phyloP scores from a whole-genome alignment of 345 rosid genomes.

The Crucihimalaya himalaica region DNA sequence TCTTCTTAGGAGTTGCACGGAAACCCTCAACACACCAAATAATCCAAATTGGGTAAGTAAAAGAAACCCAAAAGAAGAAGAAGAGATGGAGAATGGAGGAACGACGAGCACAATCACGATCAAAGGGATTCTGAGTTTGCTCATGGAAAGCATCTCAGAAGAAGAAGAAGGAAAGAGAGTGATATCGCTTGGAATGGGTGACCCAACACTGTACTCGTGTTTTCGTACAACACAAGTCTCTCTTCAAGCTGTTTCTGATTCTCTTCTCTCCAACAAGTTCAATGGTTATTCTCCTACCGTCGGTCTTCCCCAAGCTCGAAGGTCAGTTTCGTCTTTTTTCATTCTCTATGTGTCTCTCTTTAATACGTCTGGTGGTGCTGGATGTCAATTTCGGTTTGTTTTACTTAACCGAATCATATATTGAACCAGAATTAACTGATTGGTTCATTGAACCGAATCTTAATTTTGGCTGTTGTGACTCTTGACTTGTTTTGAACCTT shows the following conservation, averaged over 20 bases:
- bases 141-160: slow-evolving; percentile 54
- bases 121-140: slow-evolving; percentile 72
- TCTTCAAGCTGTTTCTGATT: slow-evolving; percentile 60
- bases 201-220: slow-evolving; percentile 82
- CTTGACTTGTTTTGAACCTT: background rate
- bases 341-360: background rate
- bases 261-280: slow-evolving; percentile 76
- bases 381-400: slow-evolving; percentile 11
- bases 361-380: background rate
- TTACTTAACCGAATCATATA: background rate
- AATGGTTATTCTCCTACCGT: slow-evolving; percentile 93
- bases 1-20: slow-evolving; percentile 2
- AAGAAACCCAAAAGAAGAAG: slow-evolving; percentile 15
- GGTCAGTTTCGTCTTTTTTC: slow-evolving; percentile 46
- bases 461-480: background rate
- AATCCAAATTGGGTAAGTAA: background rate
- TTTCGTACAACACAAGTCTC: slow-evolving; percentile 70
- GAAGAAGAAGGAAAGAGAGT: slow-evolving; percentile 41
- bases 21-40: background rate
- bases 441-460: background rate
- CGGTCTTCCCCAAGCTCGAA: slow-evolving; percentile 89
- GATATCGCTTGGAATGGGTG: slow-evolving; percentile 89
- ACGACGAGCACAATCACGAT: slow-evolving; percentile 61
- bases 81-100: slow-evolving; percentile 45
- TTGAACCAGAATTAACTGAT: background rate